Evolutionary conservation across 1,284 basidiomycete species (phyloP).

Genomic region (Coriolopsis trogii): DNA sequence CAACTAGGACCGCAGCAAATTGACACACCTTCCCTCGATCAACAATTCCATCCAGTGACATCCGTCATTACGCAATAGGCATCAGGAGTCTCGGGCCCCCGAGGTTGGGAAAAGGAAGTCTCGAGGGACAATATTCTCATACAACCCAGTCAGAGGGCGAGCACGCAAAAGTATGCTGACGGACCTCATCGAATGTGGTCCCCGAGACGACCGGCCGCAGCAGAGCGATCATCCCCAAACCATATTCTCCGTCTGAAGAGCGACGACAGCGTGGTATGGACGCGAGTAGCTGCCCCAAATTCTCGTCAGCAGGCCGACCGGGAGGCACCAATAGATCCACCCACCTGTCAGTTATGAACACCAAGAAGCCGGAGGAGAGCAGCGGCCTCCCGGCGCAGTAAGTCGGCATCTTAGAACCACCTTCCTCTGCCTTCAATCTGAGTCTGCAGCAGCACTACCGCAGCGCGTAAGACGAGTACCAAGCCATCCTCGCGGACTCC

Average conservation of each 20-base stretch:
- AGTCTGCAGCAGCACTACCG: too few species aligned
- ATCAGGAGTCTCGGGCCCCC: conserved; percentile 24
- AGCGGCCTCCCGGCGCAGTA: too few species aligned
- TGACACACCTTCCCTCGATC: conserved; percentile 3
- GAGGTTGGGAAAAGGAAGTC: conserved; percentile 10
- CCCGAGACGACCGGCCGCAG: conserved; percentile 15
- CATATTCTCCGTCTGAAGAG: too few species aligned
- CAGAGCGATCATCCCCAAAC: conserved; percentile 9
- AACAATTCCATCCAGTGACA: conserved; percentile 1
- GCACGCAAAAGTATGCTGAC: neutral
- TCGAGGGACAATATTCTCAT: neutral
- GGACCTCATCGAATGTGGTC: neutral
- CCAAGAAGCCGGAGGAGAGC: too few species aligned
- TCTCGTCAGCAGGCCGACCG: too few species aligned
- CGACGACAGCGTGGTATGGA: conserved; percentile 6
- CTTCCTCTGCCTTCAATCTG: too few species aligned
- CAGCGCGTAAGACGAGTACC: too few species aligned
- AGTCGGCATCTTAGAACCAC: too few species aligned
- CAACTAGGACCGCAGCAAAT: conserved; percentile 21
- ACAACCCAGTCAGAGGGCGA: neutral
- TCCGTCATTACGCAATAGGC: conserved; percentile 11
- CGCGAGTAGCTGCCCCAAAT: too few species aligned
- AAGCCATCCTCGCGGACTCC: too few species aligned
- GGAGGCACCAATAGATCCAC: too few species aligned
- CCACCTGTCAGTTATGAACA: too few species aligned